phyloP scores from a whole-genome alignment of 352 stramenopile genomes.

The Pythium diclinum region DNA sequence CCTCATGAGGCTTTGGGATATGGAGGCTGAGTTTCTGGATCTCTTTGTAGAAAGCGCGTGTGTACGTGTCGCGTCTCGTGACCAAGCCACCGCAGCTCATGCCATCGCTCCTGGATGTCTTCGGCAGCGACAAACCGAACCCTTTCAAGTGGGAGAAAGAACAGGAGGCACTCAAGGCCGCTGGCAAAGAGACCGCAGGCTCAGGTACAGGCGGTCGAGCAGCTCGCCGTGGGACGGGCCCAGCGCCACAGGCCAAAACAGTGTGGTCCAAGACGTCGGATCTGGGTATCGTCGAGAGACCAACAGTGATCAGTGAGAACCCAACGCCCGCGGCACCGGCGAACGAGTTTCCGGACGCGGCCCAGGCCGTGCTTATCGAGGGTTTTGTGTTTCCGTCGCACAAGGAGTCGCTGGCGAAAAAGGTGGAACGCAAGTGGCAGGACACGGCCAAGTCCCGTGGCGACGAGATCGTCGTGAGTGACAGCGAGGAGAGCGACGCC shows the following conservation, averaged over 20 bases:
- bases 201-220: not conserved
- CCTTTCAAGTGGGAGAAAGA: conserved; percentile 51
- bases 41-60: conserved; percentile 58
- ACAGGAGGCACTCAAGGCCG: conserved; percentile 8
- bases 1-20: not conserved
- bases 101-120: conserved; percentile 71
- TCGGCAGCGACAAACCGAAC: conserved; percentile 76
- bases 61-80: conserved; percentile 56
- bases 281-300: conserved; percentile 66
- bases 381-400: conserved; percentile 82
- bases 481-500: conserved; percentile 62
- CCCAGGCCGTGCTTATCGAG: conserved; percentile 74
- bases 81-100: conserved; percentile 82
- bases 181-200: not conserved
- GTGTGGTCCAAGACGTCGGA: conserved; percentile 78
- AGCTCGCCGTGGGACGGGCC: not conserved
- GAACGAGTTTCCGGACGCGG: conserved; percentile 45
- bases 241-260: conserved; percentile 41
- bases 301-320: conserved; percentile 47
- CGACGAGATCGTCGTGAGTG: conserved; percentile 60
- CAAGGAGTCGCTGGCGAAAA: conserved; percentile 72
- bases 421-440: conserved; percentile 51
- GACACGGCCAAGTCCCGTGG: conserved; percentile 24
- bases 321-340: conserved; percentile 30
- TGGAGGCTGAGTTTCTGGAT: not conserved